phyloP scores from a whole-genome alignment of 2,329 filamentous ascomycete species.

The Calonectria pauciramosa region DNA sequence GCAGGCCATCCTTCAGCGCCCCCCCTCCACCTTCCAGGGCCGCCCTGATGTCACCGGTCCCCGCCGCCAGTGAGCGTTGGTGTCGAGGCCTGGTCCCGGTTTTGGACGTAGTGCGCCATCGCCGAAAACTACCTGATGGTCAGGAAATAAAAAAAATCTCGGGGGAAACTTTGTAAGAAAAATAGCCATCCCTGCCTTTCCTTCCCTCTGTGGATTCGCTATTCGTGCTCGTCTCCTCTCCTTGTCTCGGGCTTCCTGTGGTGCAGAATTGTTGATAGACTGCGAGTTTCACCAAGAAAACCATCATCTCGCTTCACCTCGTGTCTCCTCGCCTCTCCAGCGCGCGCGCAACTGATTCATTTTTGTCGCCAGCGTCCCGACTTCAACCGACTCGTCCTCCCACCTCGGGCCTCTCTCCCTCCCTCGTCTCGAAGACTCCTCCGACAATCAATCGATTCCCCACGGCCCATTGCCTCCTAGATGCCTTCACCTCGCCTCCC shows the following conservation, averaged over 20 bases:
- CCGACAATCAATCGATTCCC: background rate
- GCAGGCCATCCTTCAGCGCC: background rate
- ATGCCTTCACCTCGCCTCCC: background rate
- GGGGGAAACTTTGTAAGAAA: background rate
- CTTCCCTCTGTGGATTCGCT: background rate
- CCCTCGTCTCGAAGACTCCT: background rate
- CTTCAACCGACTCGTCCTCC: background rate
- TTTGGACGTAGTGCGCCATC: constrained; percentile 5
- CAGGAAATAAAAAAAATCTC: background rate
- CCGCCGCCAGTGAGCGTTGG: constrained; percentile 5
- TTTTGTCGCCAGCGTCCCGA: background rate
- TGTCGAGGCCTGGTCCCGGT: constrained; percentile 1
- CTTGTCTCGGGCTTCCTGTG: background rate
- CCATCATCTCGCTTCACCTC: background rate
- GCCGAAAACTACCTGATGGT: background rate
- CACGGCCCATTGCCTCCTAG: background rate
- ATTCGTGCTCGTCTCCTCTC: background rate
- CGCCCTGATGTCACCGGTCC: constrained; percentile 31
- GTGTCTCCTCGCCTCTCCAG: constrained; percentile 2
- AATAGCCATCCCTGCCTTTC: background rate
- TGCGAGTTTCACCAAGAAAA: background rate
- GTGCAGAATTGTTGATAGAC: background rate
- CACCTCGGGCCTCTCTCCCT: background rate
- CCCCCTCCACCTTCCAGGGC: constrained; percentile 2
- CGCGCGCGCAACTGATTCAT: background rate